Evolutionary conservation across 768 basidiomycete genomes (phyloP).

Genomic region (Agrocybe pediades): DNA sequence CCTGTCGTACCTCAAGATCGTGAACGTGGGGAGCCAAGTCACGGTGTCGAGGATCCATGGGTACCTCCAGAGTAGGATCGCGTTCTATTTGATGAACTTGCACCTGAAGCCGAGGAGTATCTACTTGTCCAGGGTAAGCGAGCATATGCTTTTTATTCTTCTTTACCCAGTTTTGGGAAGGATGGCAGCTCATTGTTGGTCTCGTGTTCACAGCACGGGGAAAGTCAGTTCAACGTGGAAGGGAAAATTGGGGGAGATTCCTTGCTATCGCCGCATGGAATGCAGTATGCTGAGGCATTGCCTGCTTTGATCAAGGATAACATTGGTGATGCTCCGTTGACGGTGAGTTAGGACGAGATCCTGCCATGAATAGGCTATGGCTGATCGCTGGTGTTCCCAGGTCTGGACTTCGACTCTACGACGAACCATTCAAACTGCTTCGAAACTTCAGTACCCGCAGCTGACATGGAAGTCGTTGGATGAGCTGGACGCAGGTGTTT

Average conservation of each 20-base stretch:
- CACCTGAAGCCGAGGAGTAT: constrained; percentile 97
- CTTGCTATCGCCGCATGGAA: constrained; percentile 77
- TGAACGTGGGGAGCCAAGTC: constrained; percentile 91
- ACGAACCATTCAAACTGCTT: constrained; percentile 30
- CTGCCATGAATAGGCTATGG: no score
- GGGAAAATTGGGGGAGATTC: constrained; percentile 99
- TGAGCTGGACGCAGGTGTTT: constrained; percentile 97
- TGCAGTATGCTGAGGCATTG: constrained; percentile 83
- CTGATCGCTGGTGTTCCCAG: constrained; percentile 34
- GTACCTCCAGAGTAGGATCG: constrained; percentile 95
- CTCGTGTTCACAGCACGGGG: constrained; percentile 92
- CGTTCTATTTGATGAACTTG: constrained; percentile 98
- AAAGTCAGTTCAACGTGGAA: constrained; percentile 95
- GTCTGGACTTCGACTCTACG: constrained; percentile 98
- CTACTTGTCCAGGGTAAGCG: constrained; percentile 87
- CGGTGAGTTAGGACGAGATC: constrained; percentile 46
- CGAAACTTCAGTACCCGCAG: constrained; percentile 87
- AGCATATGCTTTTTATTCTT: background rate
- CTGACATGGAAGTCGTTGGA: constrained; percentile 99
- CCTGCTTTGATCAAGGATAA: constrained; percentile 89
- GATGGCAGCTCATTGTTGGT: constrained; percentile 5
- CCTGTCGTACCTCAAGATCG: constrained; percentile 88
- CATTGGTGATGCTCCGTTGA: constrained; percentile 85
- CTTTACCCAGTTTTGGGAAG: constrained; percentile 1
- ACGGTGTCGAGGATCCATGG: constrained; percentile 87